Conservation (phyloP, 805 yeast species). For the Debaryomyces tyrocola region DNA sequence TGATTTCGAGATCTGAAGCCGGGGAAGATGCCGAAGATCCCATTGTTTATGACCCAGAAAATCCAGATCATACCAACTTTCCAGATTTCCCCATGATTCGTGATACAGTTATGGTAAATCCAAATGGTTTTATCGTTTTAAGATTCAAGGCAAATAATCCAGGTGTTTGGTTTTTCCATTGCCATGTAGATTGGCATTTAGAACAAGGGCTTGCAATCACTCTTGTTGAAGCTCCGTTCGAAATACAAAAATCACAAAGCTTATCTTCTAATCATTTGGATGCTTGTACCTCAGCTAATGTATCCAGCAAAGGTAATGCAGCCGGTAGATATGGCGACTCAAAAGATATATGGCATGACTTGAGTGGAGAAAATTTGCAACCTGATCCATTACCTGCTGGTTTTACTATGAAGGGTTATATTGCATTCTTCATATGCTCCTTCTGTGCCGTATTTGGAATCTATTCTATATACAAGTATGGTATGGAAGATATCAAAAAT, state of each 20-base stretch:
- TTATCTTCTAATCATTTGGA: slow-evolving; percentile 47
- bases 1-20: slow-evolving; percentile 67
- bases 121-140: slow-evolving; percentile 81
- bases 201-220: slow-evolving; percentile 86
- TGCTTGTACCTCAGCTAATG: slow-evolving; percentile 47
- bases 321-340: slow-evolving; percentile 56
- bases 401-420: slow-evolving; percentile 67
- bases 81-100: slow-evolving; percentile 82
- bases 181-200: slow-evolving; percentile 98
- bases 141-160: slow-evolving; percentile 93
- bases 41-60: slow-evolving; percentile 45
- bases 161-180: slow-evolving; percentile 98
- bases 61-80: slow-evolving; percentile 32
- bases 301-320: slow-evolving; percentile 63
- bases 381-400: slow-evolving; percentile 65
- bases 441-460: slow-evolving; percentile 61
- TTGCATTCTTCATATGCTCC: slow-evolving; percentile 58
- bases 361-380: slow-evolving; percentile 62
- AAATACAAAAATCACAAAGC: slow-evolving; percentile 45
- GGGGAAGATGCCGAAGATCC: slow-evolving; percentile 52
- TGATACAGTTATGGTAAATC: slow-evolving; percentile 76
- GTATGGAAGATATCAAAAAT: slow-evolving; percentile 59
- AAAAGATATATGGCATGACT: slow-evolving; percentile 50
- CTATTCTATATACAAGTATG: slow-evolving; percentile 58
- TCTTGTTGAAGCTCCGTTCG: slow-evolving; percentile 80